Conservation (phyloP, 129 eudicot genomes). For the sunflower (Helianthus annuus) region DNA sequence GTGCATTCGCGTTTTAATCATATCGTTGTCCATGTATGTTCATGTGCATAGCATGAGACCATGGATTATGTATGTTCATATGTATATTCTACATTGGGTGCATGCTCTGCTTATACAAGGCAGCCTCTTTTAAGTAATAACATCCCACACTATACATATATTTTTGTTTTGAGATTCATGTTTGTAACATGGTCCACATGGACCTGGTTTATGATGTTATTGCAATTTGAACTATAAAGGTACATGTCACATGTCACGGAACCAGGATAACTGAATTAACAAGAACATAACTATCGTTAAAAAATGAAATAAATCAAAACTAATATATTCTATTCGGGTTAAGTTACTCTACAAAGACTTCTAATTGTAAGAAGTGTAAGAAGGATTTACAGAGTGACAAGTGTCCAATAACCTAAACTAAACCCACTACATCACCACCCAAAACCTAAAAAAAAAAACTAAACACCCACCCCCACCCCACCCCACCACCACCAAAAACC, state of each 20-base stretch:
- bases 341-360: too few species aligned
- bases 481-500: too few species aligned
- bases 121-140: conserved; percentile 10
- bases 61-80: conserved; percentile 35
- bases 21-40: conserved; percentile 29
- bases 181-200: conserved; percentile 3
- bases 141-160: conserved; percentile 19
- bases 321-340: too few species aligned
- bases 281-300: not conserved
- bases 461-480: too few species aligned
- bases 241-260: not conserved
- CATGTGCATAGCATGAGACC: conserved; percentile 31
- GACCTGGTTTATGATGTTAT: conserved; percentile 9
- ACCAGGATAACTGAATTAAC: not conserved
- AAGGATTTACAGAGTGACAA: too few species aligned
- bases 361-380: too few species aligned
- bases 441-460: too few species aligned
- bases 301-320: too few species aligned
- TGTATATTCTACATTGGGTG: conserved; percentile 32
- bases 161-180: not conserved
- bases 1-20: conserved; percentile 14
- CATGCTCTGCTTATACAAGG: conserved; percentile 17
- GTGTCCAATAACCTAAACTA: too few species aligned
- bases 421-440: too few species aligned
- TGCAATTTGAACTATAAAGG: not conserved